phyloP scores from a whole-genome alignment of 768 basidiomycete genomes.

The Leccinum obscurum region DNA sequence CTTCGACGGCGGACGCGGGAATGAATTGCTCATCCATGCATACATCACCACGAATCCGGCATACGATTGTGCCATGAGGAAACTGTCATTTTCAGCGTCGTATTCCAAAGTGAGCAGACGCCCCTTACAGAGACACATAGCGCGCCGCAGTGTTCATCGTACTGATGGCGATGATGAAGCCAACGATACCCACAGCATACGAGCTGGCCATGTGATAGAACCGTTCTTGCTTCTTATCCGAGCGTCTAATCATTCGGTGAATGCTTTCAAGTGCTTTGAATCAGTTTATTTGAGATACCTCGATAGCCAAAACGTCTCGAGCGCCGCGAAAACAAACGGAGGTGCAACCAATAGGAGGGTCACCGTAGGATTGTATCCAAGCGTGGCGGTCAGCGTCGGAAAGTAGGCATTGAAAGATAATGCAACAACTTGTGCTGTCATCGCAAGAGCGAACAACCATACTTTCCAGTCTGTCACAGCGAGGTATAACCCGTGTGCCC shows the following conservation, averaged over 20 bases:
- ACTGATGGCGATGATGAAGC: slow-evolving; percentile 64
- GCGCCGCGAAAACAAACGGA: slow-evolving; percentile 63
- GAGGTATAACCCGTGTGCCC: slow-evolving; percentile 48
- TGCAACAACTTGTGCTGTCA: slow-evolving; percentile 39
- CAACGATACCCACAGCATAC: slow-evolving; percentile 57
- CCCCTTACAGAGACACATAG: slow-evolving; percentile 60
- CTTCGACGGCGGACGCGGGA: slow-evolving; percentile 81
- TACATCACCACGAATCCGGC: slow-evolving; percentile 67
- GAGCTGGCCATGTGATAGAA: slow-evolving; percentile 66
- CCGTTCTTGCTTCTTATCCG: slow-evolving; percentile 68
- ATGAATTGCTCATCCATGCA: slow-evolving; percentile 53
- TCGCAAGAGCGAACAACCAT: slow-evolving; percentile 70
- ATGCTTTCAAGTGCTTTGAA: neutral
- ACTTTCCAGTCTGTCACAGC: slow-evolving; percentile 80
- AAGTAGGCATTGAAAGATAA: slow-evolving; percentile 83
- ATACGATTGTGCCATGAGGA: slow-evolving; percentile 75
- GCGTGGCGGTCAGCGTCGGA: slow-evolving; percentile 71
- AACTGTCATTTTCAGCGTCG: slow-evolving; percentile 40
- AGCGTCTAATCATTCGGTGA: slow-evolving; percentile 46
- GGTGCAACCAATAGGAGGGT: slow-evolving; percentile 77
- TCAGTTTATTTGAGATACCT: slow-evolving; percentile 35
- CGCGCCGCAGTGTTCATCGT: slow-evolving; percentile 64
- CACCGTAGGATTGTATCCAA: slow-evolving; percentile 63
- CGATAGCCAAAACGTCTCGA: slow-evolving; percentile 53
- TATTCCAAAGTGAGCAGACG: slow-evolving; percentile 9